phyloP scores from a whole-genome alignment of 2,329 filamentous ascomycete genomes.

The Dactylellina sp. region DNA sequence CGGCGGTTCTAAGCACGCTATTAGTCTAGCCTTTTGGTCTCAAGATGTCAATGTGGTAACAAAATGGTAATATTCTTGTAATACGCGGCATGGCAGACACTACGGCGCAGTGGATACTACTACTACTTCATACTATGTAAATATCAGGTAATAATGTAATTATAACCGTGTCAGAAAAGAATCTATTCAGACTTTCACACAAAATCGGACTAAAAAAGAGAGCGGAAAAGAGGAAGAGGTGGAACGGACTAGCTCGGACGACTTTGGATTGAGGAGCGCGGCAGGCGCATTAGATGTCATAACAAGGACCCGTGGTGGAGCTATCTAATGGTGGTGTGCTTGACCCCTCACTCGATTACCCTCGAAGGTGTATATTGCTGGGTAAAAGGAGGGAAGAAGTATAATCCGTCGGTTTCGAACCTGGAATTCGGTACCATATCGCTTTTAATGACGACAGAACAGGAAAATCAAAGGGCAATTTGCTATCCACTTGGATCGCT shows the following conservation, averaged over 20 bases:
- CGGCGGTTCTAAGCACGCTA: not conserved
- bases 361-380: conserved; percentile 21
- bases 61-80: not conserved
- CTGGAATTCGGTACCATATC: conserved; percentile 51
- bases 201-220: conserved; percentile 20
- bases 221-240: conserved; percentile 23
- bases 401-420: conserved; percentile 51
- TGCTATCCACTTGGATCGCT: conserved; percentile 55
- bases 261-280: conserved; percentile 51
- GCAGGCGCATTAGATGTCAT: conserved; percentile 52
- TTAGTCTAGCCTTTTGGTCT: not conserved
- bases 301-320: conserved; percentile 29
- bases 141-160: conserved; percentile 26
- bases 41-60: not conserved
- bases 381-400: conserved; percentile 46
- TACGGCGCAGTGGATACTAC: not conserved
- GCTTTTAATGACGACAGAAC: conserved; percentile 45
- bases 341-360: conserved; percentile 33
- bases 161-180: conserved; percentile 15
- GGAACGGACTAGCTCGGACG: conserved; percentile 29
- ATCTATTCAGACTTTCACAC: not conserved
- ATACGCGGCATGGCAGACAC: conserved; percentile 7
- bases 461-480: conserved; percentile 42
- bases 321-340: conserved; percentile 41
- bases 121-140: conserved; percentile 2